phyloP scores from a whole-genome alignment of 129 eudicot genomes.

The Rutidosis leptorrhynchoides region DNA sequence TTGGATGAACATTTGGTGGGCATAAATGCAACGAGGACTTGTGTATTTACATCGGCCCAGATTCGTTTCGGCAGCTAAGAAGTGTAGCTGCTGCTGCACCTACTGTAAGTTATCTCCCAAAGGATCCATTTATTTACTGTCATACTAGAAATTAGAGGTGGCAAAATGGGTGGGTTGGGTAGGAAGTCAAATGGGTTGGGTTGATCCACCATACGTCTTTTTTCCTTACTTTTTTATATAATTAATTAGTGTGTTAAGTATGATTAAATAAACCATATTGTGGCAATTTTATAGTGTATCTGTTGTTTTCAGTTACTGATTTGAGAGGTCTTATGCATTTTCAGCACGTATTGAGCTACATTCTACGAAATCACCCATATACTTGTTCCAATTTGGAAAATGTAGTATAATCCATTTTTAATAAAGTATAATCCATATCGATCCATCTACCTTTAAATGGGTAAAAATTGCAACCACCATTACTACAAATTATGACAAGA shows the following conservation, averaged over 20 bases:
- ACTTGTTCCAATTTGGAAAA: neutral
- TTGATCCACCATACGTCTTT: neutral
- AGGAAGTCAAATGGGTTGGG: neutral
- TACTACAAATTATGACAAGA: too few relatives aligned
- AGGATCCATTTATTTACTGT: neutral
- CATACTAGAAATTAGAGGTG: neutral
- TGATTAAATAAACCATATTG: too few relatives aligned
- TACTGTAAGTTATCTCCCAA: conserved; percentile 45
- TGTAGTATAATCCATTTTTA: neutral
- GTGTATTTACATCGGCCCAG: conserved; percentile 60
- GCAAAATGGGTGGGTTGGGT: neutral
- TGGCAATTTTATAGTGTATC: too few relatives aligned
- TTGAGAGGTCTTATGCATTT: neutral
- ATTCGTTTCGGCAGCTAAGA: conserved; percentile 49
- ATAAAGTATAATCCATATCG: neutral
- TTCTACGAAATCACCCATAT: neutral
- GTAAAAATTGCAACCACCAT: neutral
- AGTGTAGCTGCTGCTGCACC: conserved; percentile 57
- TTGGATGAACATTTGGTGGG: conserved; percentile 56
- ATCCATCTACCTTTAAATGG: neutral
- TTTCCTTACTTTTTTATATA: too few relatives aligned
- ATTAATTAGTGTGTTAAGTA: neutral
- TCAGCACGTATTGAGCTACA: neutral
- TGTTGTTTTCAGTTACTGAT: neutral
- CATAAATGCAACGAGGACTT: conserved; percentile 61